A percentile compares a stretch with the other conserved stretches of the same genome.
phyloP scores from a whole-genome alignment of 1,139 yeast genomes.

The Candida sp. region DNA sequence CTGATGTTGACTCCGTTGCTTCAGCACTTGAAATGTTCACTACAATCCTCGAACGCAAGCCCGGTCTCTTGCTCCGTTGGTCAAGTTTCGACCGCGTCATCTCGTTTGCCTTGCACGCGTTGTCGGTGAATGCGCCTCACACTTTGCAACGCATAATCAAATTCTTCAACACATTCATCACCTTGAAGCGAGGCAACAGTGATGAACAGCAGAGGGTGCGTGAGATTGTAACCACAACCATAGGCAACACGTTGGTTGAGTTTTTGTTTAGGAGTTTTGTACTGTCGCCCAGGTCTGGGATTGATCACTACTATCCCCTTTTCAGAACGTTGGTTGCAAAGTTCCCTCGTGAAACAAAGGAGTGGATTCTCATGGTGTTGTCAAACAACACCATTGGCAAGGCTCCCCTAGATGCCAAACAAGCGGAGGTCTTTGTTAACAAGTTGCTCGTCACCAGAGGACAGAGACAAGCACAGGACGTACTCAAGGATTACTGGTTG shows the following conservation, averaged over 20 bases:
- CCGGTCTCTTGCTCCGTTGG: conserved; percentile 49
- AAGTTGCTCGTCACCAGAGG: conserved; percentile 70
- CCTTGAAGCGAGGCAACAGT: conserved; percentile 54
- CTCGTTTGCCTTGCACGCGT: conserved; percentile 45
- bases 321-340: conserved; percentile 58
- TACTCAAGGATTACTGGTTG: conserved; percentile 71
- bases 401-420: conserved; percentile 6
- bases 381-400: conserved; percentile 16
- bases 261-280: conserved; percentile 40
- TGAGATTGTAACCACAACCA: conserved; percentile 31
- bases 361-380: conserved; percentile 45
- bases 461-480: conserved; percentile 56
- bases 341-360: conserved; percentile 50
- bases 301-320: conserved; percentile 60
- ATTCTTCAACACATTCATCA: conserved; percentile 67
- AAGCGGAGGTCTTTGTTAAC: conserved; percentile 46
- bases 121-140: conserved; percentile 64
- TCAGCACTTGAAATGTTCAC: conserved; percentile 44
- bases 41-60: conserved; percentile 53
- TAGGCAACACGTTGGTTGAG: conserved; percentile 23
- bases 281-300: conserved; percentile 60
- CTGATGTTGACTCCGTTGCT: conserved; percentile 60
- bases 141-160: conserved; percentile 62
- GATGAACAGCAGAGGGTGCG: conserved; percentile 47
- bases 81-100: conserved; percentile 36